Base-by-base conservation (phyloP, 1,139 yeast species). In the Candida tunisiensis region DNA sequence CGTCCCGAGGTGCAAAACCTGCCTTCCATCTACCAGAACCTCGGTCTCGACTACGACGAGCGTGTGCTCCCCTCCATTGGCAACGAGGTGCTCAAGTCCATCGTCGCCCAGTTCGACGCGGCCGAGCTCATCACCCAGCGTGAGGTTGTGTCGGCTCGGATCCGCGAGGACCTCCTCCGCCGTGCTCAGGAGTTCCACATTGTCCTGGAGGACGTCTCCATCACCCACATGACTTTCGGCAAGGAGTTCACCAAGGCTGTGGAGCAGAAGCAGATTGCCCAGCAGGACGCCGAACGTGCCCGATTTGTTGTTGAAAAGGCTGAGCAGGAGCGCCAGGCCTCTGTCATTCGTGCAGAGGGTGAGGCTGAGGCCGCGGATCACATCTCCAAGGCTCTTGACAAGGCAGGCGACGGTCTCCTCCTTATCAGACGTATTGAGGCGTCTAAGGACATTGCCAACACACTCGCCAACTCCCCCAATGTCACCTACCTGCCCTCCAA, bases 291-390 rank as follows among this genome's bases (percentile, higher is more conserved):
- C 15, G 98, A 91, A 59, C 70, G 98, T 43, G 95, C 96, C 33
- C 77, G 79, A 47, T 91, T 71, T 51, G 64, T 83, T 35, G 99
- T 91, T 28, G 95, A 85, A 49, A 79, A 77, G 53, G 98, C 98
- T 4, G 96, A 88, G 54, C 99, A 91, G 56, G 96, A 88, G 55
- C 72, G 93, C 52, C 85, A 75, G 52, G 98, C 98, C 4, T 64
- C 79, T 31, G 83, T 91, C 43, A 88, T 88, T 39, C 71, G 96
- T 43, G 99, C 99, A 15, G 98, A 91, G 56, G 99, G 98, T 55
- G 99, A 91, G 57, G 98, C 98, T 24, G 98, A 91, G 55, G 82
- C 93, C 31, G 99, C 96, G 6, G 98, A 88, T 36, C 73, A 75
- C 34, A 92, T 91, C 38, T 82, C 95, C 26, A 82, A 74, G 55